Evolutionary conservation across 169 alveolate genomes (phyloP).

Genomic region (Cyclospora cayetanensis): DNA sequence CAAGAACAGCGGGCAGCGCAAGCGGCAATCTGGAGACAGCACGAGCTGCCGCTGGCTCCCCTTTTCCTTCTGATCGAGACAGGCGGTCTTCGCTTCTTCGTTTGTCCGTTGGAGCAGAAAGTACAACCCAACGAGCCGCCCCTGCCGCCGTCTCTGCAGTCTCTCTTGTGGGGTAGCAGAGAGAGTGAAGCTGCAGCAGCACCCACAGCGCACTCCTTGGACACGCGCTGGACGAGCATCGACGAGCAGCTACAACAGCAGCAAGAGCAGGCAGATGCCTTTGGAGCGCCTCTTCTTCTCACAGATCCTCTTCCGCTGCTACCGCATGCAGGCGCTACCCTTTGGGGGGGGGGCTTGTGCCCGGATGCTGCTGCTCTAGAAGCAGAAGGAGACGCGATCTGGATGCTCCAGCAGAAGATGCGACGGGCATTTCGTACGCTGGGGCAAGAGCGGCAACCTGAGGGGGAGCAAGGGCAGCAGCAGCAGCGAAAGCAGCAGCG

Average conservation of each 20-base stretch:
- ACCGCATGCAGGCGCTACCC: slow-evolving; percentile 22
- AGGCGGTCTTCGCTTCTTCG: slow-evolving; percentile 52
- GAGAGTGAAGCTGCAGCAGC: slow-evolving; percentile 25
- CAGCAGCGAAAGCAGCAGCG: slow-evolving; percentile 17
- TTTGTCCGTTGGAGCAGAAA: background rate
- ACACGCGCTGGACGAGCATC: background rate
- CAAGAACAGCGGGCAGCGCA: slow-evolving; percentile 62
- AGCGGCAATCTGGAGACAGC: slow-evolving; percentile 20
- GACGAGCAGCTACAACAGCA: background rate
- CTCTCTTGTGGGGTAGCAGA: background rate
- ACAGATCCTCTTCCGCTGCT: slow-evolving; percentile 41
- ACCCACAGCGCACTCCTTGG: background rate
- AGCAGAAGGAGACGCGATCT: slow-evolving; percentile 29
- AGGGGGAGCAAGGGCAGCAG: background rate
- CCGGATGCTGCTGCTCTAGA: slow-evolving; percentile 31
- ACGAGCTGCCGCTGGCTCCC: slow-evolving; percentile 24
- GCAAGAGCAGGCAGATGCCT: slow-evolving; percentile 18
- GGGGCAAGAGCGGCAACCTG: background rate
- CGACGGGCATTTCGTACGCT: too few relatives aligned
- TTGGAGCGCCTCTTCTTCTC: slow-evolving; percentile 9
- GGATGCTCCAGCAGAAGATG: slow-evolving; percentile 26
- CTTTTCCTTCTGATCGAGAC: slow-evolving; percentile 55
- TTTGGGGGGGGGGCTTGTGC: background rate
- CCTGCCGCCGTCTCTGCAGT: slow-evolving; percentile 4
- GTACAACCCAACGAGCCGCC: background rate